These are phyloP conservation scores for Gymnopus androsaceus DNA, from an alignment of 1,284 basidiomycete genomes.

Conservation along the genomic window DNA sequence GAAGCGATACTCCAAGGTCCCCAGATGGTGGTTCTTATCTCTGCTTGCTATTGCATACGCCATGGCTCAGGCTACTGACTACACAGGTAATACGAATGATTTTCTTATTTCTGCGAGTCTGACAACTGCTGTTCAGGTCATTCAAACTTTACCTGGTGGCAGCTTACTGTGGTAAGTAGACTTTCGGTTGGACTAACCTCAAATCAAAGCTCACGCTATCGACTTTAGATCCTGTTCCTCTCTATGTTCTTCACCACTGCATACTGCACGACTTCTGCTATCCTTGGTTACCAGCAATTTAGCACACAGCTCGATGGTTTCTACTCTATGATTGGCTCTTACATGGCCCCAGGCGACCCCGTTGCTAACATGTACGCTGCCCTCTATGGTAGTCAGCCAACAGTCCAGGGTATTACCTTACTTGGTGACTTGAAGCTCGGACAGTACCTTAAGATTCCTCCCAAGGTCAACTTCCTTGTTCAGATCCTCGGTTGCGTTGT, in stretches of 20 bases:
- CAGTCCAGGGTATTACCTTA: slow-evolving; percentile 4
- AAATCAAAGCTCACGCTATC: not conserved
- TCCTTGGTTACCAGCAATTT: slow-evolving; percentile 19
- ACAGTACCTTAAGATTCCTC: slow-evolving; percentile 10
- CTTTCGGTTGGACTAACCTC: not conserved
- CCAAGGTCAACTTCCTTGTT: slow-evolving; percentile 11
- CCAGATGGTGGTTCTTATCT: slow-evolving; percentile 9
- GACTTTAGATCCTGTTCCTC: slow-evolving; percentile 16
- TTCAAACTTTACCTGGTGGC: slow-evolving; percentile 22
- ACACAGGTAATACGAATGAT: slow-evolving; percentile 19
- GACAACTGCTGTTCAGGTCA: not conserved
- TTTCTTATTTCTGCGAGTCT: not conserved
- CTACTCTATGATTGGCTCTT: slow-evolving; percentile 6
- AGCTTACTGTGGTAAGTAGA: slow-evolving; percentile 12
- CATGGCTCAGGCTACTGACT: slow-evolving; percentile 22
- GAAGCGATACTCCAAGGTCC: slow-evolving; percentile 14
- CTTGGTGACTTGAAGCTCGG: slow-evolving; percentile 10
- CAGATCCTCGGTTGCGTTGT: slow-evolving; percentile 6
- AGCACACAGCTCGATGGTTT: slow-evolving; percentile 8
- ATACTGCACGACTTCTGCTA: slow-evolving; percentile 21
- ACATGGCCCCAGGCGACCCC: slow-evolving; percentile 9
- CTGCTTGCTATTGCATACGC: slow-evolving; percentile 19
- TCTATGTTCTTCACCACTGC: slow-evolving; percentile 21
- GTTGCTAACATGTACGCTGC: slow-evolving; percentile 13
- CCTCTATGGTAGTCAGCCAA: slow-evolving; percentile 11